Evolutionary conservation across 371 early-diverging fungal species (phyloP), one percentile per base, ranked within the genome.

Genomic region (Haplosporangium sp.): DNA sequence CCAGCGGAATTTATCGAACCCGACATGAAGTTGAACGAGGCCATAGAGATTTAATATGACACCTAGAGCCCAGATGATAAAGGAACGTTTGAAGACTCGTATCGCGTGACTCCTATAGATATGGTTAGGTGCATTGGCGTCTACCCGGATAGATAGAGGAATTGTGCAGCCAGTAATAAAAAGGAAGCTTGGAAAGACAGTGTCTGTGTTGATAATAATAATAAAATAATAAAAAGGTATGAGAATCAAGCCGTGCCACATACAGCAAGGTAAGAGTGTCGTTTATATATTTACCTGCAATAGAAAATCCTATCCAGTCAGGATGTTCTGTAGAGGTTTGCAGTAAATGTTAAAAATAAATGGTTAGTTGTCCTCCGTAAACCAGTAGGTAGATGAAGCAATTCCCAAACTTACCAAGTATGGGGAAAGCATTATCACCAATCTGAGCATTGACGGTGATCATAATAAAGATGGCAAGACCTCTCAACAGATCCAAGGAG

Each of bases 121-220:
- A 6, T 60, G 44, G 44, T 37, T 59, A 6, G 50, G 37, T 1
- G 64, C 55, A 48, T 78, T 63, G 11, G 74, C 67, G 52, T 59
- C 61, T 42, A 61, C 71, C 10, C 79, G 70, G 53, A 83, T 57
- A 0, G 87, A 82, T n/a, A 88, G 61, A 0, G 89, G 87, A 17
- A 88, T 82, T n/a, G 87, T 72, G 27, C 84, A 71, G 34, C 89
- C 87, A 38, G 78, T 77, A 37, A 87, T 84, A 67, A 87, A 86
- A 17, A 88, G 60, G 63, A 88, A 87, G 45, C 75, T 75, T 9
- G 89, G 89, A 75, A 88, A 88, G 38, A 88, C 82, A 0, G 84
- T 61, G 64, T 88, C 89, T 70, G 13, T 40, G 58, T 35, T 15
- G 52, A 13, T 58, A 45, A 27, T 45, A 38, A n/a, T 10, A 7